Percentiles rank a stretch among this genome's conserved stretches.
phyloP scores from a whole-genome alignment of 805 yeast species.

The Candida anglica region DNA sequence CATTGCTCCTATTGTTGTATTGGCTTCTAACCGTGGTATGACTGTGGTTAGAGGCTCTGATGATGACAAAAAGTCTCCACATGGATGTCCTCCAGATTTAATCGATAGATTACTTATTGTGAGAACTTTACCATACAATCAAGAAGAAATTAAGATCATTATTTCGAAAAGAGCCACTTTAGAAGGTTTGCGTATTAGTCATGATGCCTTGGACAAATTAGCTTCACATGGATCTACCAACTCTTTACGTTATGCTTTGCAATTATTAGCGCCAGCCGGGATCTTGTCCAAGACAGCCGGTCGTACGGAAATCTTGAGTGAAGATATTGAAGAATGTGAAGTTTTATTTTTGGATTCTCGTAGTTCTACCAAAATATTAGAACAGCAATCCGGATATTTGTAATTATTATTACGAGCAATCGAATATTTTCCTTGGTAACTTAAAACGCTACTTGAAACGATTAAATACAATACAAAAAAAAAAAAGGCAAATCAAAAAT shows the following conservation, averaged over 20 bases:
- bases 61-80: constrained; percentile 81
- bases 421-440: not conserved
- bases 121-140: constrained; percentile 83
- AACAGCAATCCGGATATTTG: constrained; percentile 35
- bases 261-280: constrained; percentile 86
- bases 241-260: constrained; percentile 88
- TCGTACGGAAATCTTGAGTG: constrained; percentile 60
- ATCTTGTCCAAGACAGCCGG: constrained; percentile 72
- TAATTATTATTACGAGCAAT: not conserved
- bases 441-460: no score
- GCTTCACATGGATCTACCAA: constrained; percentile 72
- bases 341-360: constrained; percentile 79
- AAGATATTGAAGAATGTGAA: constrained; percentile 83
- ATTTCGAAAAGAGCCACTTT: constrained; percentile 76
- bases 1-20: constrained; percentile 90
- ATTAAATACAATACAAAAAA: no score
- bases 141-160: constrained; percentile 77
- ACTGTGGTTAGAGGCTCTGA: constrained; percentile 88
- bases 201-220: constrained; percentile 70
- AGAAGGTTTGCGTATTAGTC: constrained; percentile 64
- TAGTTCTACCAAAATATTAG: constrained; percentile 71
- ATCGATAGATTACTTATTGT: constrained; percentile 88
- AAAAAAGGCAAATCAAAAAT: not conserved
- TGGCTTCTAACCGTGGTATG: constrained; percentile 94
- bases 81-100: constrained; percentile 95